Evolutionary conservation across 2,329 filamentous ascomycete genomes (phyloP), one percentile per base, ranked within the genome.

Genomic region (Acrocalymma vagum): DNA sequence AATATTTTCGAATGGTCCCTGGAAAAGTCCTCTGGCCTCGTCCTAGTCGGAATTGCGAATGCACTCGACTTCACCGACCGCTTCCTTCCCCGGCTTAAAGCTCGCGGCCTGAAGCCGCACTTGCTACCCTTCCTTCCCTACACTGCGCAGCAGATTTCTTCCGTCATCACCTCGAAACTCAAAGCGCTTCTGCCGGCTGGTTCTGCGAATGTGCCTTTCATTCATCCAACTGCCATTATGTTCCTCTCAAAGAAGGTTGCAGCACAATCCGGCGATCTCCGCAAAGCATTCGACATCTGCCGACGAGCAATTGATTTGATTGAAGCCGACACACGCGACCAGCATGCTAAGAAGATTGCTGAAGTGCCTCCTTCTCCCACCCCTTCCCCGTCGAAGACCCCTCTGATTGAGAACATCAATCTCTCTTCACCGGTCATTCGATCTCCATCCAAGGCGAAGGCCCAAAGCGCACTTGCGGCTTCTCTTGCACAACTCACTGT

Each of bases 1-100:
- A 88, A 85, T 48, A 78, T 99, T n/a, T 96, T 99, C 56, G 92
- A 96, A 66, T 97, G 93, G 92, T 95, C 94, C 1, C 76, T 99
- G 60, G 83, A 90, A 48, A 85, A 85, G 50, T 82, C 83, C 2
- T 96, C 94, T 0, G 84, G 83, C 14, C 83, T 99, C 5, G 77
- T 94, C 23, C 77, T 99, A 13, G 82, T 99, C 33, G 94, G 94
- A 31, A 96, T 99, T 62, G 94, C 94, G 56, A 99, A 99, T 62
- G 94, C 94, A 4, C 78, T 99, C 38, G 94, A 99, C 65, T 77
- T 99, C 41, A 99, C 94, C 0, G 94, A 97, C 65, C 88, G 94
- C 8, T 96, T 96, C 58, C 79, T 99, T 14, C 94, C 94, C 33
- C 87, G 93, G 35, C 82, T 99, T 48, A 97, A 97, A 75, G 85